phyloP scores from a whole-genome alignment of 192 early-diverging fungal genomes.

The Coemansia sp. region DNA sequence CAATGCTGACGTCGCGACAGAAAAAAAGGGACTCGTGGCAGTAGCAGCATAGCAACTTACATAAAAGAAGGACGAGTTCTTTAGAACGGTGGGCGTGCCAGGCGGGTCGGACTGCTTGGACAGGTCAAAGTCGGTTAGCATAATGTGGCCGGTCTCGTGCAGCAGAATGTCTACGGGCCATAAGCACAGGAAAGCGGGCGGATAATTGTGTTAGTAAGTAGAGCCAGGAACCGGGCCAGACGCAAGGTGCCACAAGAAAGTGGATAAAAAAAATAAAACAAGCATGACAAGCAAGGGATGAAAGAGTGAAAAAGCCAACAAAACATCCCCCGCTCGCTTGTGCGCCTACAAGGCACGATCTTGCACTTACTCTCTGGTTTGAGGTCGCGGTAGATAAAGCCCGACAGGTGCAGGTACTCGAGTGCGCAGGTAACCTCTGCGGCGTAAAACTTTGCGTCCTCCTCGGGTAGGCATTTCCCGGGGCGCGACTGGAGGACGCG shows the following conservation, averaged over 20 bases:
- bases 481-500: constrained; percentile 80
- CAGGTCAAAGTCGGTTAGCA: constrained; percentile 98
- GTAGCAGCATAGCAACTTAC: constrained; percentile 30
- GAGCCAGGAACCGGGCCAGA: not conserved
- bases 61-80: constrained; percentile 56
- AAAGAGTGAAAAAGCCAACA: constrained; percentile 19
- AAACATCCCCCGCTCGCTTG: no score
- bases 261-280: not conserved
- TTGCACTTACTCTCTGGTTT: constrained; percentile 83
- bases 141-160: constrained; percentile 95
- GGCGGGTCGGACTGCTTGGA: constrained; percentile 88
- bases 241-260: not conserved
- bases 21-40: not conserved
- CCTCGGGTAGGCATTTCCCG: constrained; percentile 83
- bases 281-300: constrained; percentile 18
- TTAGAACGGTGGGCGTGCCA: constrained; percentile 68
- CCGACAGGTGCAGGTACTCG: constrained; percentile 94
- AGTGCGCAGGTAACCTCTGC: constrained; percentile 94
- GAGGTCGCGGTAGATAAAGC: constrained; percentile 96
- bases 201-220: not conserved
- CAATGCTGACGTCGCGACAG: no score
- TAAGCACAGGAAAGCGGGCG: no score
- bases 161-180: constrained; percentile 71
- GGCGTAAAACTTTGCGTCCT: constrained; percentile 94
- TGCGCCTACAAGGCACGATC: no score